Percentiles rank a stretch among this genome's conserved stretches.
phyloP scores from a whole-genome alignment of 2,329 filamentous ascomycete genomes.

The Penicillium sp. region DNA sequence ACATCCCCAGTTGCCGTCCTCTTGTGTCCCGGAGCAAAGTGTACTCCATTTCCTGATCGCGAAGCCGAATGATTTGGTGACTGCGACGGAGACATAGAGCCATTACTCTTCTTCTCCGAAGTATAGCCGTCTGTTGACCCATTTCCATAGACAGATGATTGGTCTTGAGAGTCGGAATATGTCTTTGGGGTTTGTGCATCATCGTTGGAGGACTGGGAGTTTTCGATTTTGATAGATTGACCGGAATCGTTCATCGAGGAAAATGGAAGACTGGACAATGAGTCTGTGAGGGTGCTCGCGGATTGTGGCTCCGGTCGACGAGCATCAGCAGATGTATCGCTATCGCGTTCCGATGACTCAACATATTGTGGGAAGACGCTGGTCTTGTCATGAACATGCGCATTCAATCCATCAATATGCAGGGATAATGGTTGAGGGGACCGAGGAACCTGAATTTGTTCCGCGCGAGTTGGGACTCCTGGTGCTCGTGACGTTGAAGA shows the following conservation, averaged over 20 bases:
- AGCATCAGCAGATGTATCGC: constrained; percentile 21
- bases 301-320: constrained; percentile 18
- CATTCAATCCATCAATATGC: constrained; percentile 20
- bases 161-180: constrained; percentile 7
- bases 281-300: constrained; percentile 18
- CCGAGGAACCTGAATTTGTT: constrained; percentile 20
- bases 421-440: constrained; percentile 18
- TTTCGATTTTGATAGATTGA: constrained; percentile 12
- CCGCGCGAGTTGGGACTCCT: constrained; percentile 3
- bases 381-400: constrained; percentile 9
- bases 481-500: constrained; percentile 11
- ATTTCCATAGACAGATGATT: constrained; percentile 9
- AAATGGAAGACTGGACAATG: constrained; percentile 14
- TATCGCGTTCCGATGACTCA: constrained; percentile 23
- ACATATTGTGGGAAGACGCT: constrained; percentile 10
- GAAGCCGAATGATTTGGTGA: constrained; percentile 5
- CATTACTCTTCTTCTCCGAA: constrained; percentile 15
- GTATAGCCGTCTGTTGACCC: constrained; percentile 7
- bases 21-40: constrained; percentile 57
- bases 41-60: constrained; percentile 5
- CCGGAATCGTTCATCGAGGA: constrained; percentile 12
- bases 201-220: constrained; percentile 7
- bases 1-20: constrained; percentile 74
- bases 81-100: constrained; percentile 11
- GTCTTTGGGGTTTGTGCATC: constrained; percentile 5